phyloP scores from a whole-genome alignment of 192 early-diverging fungal species.

The Hyaloraphidium curvatum region DNA sequence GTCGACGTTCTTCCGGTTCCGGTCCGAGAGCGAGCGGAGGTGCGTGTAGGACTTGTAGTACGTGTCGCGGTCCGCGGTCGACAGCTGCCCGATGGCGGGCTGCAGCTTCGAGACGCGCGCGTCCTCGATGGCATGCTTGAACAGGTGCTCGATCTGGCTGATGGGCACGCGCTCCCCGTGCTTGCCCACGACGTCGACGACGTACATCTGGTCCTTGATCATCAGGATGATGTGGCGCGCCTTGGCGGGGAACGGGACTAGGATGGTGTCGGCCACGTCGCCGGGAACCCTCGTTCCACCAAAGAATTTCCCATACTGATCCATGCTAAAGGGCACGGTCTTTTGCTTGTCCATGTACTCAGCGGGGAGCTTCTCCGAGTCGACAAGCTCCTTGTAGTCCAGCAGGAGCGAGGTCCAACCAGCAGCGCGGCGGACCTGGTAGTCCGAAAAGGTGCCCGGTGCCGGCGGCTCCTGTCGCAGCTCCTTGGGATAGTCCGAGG shows the following conservation, averaged over 20 bases:
- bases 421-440: constrained; percentile 66
- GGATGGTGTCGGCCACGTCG: constrained; percentile 46
- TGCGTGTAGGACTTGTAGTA: constrained; percentile 42
- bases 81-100: constrained; percentile 43
- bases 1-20: constrained; percentile 34
- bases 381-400: constrained; percentile 54
- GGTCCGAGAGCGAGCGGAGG: constrained; percentile 33
- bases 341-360: constrained; percentile 35
- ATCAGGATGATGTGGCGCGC: constrained; percentile 45
- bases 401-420: constrained; percentile 40
- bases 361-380: constrained; percentile 35
- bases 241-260: constrained; percentile 20
- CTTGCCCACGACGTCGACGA: constrained; percentile 39
- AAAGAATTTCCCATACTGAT: constrained; percentile 56
- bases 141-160: constrained; percentile 50
- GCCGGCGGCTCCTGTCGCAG: constrained; percentile 1
- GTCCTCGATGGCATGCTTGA: constrained; percentile 33
- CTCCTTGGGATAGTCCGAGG: constrained; percentile 22
- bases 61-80: constrained; percentile 59
- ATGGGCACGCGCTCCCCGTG: constrained; percentile 32
- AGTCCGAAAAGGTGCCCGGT: constrained; percentile 37
- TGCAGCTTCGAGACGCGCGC: constrained; percentile 23
- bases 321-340: constrained; percentile 55
- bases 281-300: constrained; percentile 68
- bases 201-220: constrained; percentile 59